These are phyloP conservation scores for Fulvia fulva DNA, from an alignment of 2,329 filamentous ascomycete genomes.

Conservation along the genomic window DNA sequence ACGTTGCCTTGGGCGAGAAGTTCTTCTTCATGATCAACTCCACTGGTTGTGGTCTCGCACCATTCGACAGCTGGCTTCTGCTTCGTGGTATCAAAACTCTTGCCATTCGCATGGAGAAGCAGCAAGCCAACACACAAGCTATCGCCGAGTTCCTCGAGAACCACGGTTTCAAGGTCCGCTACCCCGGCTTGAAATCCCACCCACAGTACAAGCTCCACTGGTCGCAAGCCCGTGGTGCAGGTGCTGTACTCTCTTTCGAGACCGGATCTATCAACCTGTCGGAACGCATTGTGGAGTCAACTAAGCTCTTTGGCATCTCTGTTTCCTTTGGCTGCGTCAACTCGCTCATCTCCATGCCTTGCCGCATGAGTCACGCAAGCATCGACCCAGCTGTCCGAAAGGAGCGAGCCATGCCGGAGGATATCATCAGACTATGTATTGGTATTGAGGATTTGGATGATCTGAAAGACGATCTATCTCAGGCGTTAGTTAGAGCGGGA, in stretches of 20 bases:
- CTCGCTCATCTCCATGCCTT: conserved; percentile 98
- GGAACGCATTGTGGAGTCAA: conserved; percentile 90
- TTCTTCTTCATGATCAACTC: conserved; percentile 97
- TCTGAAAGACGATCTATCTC: conserved; percentile 84
- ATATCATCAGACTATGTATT: conserved; percentile 91
- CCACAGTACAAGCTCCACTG: conserved; percentile 95
- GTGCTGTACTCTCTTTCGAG: conserved; percentile 93
- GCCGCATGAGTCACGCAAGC: conserved; percentile 98
- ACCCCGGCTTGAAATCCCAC: conserved; percentile 89
- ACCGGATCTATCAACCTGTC: conserved; percentile 80
- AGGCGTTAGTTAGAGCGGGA: conserved; percentile 89
- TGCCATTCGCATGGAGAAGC: conserved; percentile 97
- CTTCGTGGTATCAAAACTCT: conserved; percentile 95
- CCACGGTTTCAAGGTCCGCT: conserved; percentile 90
- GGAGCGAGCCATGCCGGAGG: conserved; percentile 90
- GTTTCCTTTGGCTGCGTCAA: conserved; percentile 99
- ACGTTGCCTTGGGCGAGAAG: conserved; percentile 73
- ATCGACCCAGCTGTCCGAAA: conserved; percentile 91
- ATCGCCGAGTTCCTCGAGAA: conserved; percentile 90
- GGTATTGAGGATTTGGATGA: conserved; percentile 93
- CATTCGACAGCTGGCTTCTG: conserved; percentile 93
- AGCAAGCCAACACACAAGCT: conserved; percentile 84
- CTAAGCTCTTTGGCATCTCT: conserved; percentile 87
- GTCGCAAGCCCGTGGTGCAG: conserved; percentile 90
- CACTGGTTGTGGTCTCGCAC: conserved; percentile 87